phyloP scores from a whole-genome alignment of 1,284 basidiomycete genomes.

The Leccinum subrobustum region DNA sequence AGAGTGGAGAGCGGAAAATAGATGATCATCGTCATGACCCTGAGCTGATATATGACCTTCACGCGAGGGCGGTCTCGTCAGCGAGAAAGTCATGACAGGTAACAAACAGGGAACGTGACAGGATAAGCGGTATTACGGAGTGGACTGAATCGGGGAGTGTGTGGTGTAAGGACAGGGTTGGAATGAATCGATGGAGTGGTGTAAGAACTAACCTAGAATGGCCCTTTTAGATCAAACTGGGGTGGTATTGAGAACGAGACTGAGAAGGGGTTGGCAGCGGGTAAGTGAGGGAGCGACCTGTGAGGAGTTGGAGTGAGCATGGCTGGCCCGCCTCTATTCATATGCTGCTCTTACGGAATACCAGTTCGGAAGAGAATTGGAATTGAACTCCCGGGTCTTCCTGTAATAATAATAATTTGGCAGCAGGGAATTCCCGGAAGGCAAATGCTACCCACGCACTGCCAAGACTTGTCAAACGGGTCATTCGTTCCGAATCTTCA shows the following conservation, averaged over 20 bases:
- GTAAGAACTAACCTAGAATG: not conserved
- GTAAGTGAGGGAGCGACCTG: too few species aligned
- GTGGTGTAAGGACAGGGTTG: not conserved
- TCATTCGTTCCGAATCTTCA: not conserved
- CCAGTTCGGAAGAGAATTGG: constrained; percentile 11
- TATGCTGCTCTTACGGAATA: constrained; percentile 13
- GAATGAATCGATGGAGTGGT: not conserved
- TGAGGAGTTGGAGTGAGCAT: not conserved
- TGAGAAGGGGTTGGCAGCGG: not conserved
- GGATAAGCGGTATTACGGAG: constrained; percentile 4
- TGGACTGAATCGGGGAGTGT: constrained; percentile 3
- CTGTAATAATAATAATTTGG: not conserved
- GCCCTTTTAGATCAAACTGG: not conserved
- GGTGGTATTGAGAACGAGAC: not conserved
- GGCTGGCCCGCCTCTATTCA: constrained; percentile 6
- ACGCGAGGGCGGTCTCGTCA: constrained; percentile 31
- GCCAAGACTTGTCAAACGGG: not conserved
- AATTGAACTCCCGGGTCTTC: constrained; percentile 14
- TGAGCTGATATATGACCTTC: constrained; percentile 26
- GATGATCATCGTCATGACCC: constrained; percentile 23
- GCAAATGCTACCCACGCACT: not conserved
- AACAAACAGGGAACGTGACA: constrained; percentile 6
- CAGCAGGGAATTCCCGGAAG: constrained; percentile 8
- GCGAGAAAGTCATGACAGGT: constrained; percentile 30
- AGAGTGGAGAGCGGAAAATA: constrained; percentile 31